These are phyloP conservation scores for Xanthoconium separans DNA, from an alignment of 1,284 basidiomycete species.

Conservation along the genomic window DNA sequence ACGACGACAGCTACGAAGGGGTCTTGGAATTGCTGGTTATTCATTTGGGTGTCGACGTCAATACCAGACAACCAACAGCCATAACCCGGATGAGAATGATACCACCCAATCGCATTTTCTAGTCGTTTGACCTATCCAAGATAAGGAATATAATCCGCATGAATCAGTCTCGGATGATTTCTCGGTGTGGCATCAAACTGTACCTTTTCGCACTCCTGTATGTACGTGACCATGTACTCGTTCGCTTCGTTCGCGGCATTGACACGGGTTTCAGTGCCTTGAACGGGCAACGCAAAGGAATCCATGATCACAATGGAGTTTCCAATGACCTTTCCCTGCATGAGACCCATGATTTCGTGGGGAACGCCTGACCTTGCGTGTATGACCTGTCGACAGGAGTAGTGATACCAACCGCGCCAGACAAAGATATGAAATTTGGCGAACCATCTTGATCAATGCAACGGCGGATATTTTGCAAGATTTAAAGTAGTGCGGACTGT, in stretches of 20 bases:
- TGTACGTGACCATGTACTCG: slow-evolving; percentile 98
- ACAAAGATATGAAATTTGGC: neutral
- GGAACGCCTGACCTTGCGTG: slow-evolving; percentile 96
- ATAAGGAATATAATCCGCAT: neutral
- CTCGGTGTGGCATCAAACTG: slow-evolving; percentile 13
- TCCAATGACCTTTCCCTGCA: slow-evolving; percentile 95
- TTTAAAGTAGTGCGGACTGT: slow-evolving; percentile 89
- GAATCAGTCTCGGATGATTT: neutral
- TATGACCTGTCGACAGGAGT: slow-evolving; percentile 66
- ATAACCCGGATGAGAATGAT: slow-evolving; percentile 97
- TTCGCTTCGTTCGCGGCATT: slow-evolving; percentile 96
- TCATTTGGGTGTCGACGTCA: slow-evolving; percentile 94
- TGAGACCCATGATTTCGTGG: slow-evolving; percentile 99
- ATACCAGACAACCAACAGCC: slow-evolving; percentile 98
- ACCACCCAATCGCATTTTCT: slow-evolving; percentile 97
- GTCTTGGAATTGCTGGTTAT: slow-evolving; percentile 93
- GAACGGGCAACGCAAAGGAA: slow-evolving; percentile 94
- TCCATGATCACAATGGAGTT: slow-evolving; percentile 91
- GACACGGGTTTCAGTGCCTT: slow-evolving; percentile 98
- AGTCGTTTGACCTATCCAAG: slow-evolving; percentile 66
- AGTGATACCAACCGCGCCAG: neutral
- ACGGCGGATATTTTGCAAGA: slow-evolving; percentile 93
- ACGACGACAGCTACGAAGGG: slow-evolving; percentile 98
- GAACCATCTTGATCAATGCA: slow-evolving; percentile 97
- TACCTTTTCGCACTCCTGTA: slow-evolving; percentile 77